phyloP scores from a whole-genome alignment of 1,284 basidiomycete species.

The Ceratobasidium sp. region DNA sequence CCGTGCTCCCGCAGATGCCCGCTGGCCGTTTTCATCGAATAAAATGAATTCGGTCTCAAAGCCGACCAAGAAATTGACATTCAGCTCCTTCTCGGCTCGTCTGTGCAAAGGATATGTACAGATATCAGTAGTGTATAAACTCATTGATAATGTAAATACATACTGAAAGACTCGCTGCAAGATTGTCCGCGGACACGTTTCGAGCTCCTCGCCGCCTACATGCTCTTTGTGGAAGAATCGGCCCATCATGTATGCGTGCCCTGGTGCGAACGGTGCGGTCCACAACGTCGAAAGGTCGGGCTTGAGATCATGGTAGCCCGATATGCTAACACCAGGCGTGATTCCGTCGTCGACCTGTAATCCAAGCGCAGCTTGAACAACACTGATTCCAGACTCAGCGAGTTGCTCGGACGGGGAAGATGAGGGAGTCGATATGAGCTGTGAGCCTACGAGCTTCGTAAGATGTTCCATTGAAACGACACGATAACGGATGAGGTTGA shows the following conservation, averaged over 20 bases:
- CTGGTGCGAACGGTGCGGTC: conserved; percentile 67
- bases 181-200: conserved; percentile 69
- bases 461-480: conserved; percentile 70
- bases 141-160: conserved; percentile 51
- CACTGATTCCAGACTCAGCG: conserved; percentile 64
- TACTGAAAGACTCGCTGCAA: conserved; percentile 67
- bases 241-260: conserved; percentile 72
- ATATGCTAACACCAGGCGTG: conserved; percentile 59
- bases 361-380: conserved; percentile 65
- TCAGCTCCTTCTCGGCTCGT: conserved; percentile 59
- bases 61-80: conserved; percentile 71
- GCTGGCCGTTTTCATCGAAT: conserved; percentile 61
- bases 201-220: conserved; percentile 57
- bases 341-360: conserved; percentile 58
- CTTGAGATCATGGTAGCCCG: conserved; percentile 70
- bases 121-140: background rate
- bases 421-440: background rate
- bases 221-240: conserved; percentile 72
- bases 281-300: conserved; percentile 69
- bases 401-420: background rate
- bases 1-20: conserved; percentile 64
- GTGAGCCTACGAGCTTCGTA: conserved; percentile 61
- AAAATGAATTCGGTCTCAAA: conserved; percentile 79
- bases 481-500: conserved; percentile 69
- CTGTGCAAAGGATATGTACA: conserved; percentile 47